These are phyloP conservation scores for Penicillium psychrofluorescens DNA, from an alignment of 495 filamentous ascomycete genomes.

Conservation along the genomic window DNA sequence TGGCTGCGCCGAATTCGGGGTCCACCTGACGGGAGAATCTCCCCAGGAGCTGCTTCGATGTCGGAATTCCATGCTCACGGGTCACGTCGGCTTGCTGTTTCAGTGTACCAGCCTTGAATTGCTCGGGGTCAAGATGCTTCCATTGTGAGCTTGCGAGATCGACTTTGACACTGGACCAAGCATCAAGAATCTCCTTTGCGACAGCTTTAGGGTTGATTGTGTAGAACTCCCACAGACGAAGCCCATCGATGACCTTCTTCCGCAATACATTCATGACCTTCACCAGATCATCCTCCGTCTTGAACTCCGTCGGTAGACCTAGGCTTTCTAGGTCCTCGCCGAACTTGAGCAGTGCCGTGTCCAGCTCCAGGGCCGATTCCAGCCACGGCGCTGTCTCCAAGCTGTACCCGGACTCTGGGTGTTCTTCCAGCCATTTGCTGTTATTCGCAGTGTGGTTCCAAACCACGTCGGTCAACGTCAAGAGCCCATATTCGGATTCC, in stretches of 20 bases:
- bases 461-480: constrained; percentile 93
- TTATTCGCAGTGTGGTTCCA: constrained; percentile 98
- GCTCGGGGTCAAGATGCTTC: constrained; percentile 29
- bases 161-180: constrained; percentile 57
- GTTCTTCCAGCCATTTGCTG: constrained; percentile 86
- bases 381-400: constrained; percentile 89
- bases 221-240: constrained; percentile 92
- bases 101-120: constrained; percentile 43
- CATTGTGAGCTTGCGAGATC: constrained; percentile 24
- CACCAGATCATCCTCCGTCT: constrained; percentile 64
- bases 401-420: constrained; percentile 96
- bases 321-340: constrained; percentile 58
- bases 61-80: constrained; percentile 54
- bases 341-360: constrained; percentile 75
- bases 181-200: constrained; percentile 55
- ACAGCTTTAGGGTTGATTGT: constrained; percentile 72
- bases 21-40: constrained; percentile 65
- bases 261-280: constrained; percentile 81
- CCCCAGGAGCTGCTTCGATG: constrained; percentile 66
- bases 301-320: constrained; percentile 67
- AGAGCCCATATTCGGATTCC: constrained; percentile 74
- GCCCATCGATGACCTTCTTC: constrained; percentile 62
- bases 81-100: constrained; percentile 57
- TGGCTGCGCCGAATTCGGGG: constrained; percentile 57
- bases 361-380: constrained; percentile 78